Base-by-base conservation (phyloP, 257 asterid genomes). In the Primulina eburnea region DNA sequence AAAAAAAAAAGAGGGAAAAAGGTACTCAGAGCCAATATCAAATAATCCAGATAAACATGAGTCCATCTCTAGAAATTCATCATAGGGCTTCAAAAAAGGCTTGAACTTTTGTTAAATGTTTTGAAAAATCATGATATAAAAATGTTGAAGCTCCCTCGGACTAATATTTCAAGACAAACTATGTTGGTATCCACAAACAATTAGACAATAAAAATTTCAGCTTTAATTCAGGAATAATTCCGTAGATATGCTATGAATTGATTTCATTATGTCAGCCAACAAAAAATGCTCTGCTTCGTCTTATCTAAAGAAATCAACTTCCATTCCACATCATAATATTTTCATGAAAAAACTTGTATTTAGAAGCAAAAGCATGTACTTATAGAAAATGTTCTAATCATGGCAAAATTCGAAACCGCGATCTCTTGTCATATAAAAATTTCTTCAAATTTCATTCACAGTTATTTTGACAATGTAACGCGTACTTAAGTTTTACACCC, bases 171-270 rank as follows among this genome's bases (percentile, higher is more conserved):
- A 6, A 30, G 33, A 6, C 40, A 38, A 38, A 40, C 38, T n/a
- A 56, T 38, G 52, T 7, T 56, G 56, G 12, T 20, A 55, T 55
- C 21, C 38, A 40, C 60, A 64, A 66, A 73, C 30, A 73, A 70
- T 11, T 56, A 67, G 81, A 76, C 11, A 76, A 18, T n/a, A 6
- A 64, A 71, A 29, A 3, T 69, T 17, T 21, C 5, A 60, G 8
- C 6, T 43, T 43, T 43, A 12, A 12, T 35, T 35, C n/a, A 30
- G 50, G 60, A 43, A 29, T 43, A 43, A 43, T 12, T 38, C 4
- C 18, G 55, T 14, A 43, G 4, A 43, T 43, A 43, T 43, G 17
- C 55, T 43, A 11, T 14, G 17, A 63, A 61, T n/a, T 60, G 26
- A 53, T 34, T 55, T 32, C 50, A 16, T 61, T 61, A 28, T 2